Percentiles rank a stretch among this genome's conserved stretches.
Evolutionary conservation across 1,139 yeast genomes (phyloP).

Genomic region (Suhomyces coccinellae): DNA sequence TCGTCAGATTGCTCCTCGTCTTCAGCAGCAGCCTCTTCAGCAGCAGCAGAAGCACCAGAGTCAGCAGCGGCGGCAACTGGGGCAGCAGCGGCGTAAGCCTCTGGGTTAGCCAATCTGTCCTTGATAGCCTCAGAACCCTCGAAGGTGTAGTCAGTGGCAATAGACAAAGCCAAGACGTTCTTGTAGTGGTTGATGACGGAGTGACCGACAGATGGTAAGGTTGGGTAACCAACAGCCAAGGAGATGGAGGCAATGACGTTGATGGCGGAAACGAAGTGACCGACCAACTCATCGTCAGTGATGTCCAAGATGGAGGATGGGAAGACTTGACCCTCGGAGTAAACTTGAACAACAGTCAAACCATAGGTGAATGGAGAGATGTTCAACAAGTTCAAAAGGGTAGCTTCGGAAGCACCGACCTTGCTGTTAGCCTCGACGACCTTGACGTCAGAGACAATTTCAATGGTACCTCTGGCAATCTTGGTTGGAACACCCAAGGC

Average conservation of each 20-base stretch:
- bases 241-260: constrained; percentile 94
- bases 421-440: constrained; percentile 82
- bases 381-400: constrained; percentile 98
- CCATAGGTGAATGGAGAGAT: constrained; percentile 99
- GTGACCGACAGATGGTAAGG: constrained; percentile 99
- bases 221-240: constrained; percentile 98
- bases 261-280: constrained; percentile 91
- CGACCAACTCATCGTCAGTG: constrained; percentile 94
- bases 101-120: constrained; percentile 85
- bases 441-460: constrained; percentile 95
- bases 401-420: constrained; percentile 99
- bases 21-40: constrained; percentile 70
- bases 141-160: constrained; percentile 98
- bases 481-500: constrained; percentile 99
- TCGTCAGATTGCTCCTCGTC: constrained; percentile 80
- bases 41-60: constrained; percentile 62
- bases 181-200: constrained; percentile 98
- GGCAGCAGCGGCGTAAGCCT: constrained; percentile 99
- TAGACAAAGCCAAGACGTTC: constrained; percentile 95
- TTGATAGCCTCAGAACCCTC: constrained; percentile 99
- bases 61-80: constrained; percentile 91
- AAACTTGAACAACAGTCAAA: constrained; percentile 93
- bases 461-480: constrained; percentile 99
- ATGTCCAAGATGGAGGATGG: constrained; percentile 95
- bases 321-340: constrained; percentile 98